Conservation (phyloP, 192 early-diverging fungal species). For the Thamnidium elegans region DNA sequence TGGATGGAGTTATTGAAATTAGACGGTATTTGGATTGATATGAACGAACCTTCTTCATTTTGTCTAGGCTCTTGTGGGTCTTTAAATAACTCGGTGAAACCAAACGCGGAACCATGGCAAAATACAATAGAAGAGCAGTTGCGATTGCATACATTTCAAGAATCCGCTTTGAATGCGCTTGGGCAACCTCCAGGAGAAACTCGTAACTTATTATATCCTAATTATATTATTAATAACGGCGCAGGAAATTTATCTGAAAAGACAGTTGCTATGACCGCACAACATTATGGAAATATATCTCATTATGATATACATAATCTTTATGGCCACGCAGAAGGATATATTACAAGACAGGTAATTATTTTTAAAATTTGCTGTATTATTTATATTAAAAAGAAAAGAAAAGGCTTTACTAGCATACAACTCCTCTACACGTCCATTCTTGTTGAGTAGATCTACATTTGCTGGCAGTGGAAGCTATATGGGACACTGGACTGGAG, state of each 20-base stretch:
- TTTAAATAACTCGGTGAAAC: no score
- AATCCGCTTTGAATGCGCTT: not conserved
- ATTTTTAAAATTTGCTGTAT: not conserved
- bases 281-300: constrained; percentile 22
- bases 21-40: constrained; percentile 62
- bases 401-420: not conserved
- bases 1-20: constrained; percentile 20
- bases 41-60: constrained; percentile 67
- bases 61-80: constrained; percentile 54
- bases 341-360: constrained; percentile 25
- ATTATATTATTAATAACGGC: constrained; percentile 50
- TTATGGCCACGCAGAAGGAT: constrained; percentile 30
- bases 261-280: constrained; percentile 46
- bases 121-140: constrained; percentile 18
- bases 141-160: constrained; percentile 11
- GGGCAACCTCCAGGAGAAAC: constrained; percentile 8
- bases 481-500: constrained; percentile 37
- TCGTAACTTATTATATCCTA: constrained; percentile 39
- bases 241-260: constrained; percentile 43
- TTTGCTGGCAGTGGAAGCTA: constrained; percentile 61
- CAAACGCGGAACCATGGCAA: no score
- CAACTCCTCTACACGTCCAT: constrained; percentile 34
- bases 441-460: constrained; percentile 62
- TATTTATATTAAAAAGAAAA: constrained; percentile 2
- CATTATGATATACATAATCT: constrained; percentile 34